Evolutionary conservation across 169 alveolate genomes (phyloP).

Genomic region (Perkinsus olseni): DNA sequence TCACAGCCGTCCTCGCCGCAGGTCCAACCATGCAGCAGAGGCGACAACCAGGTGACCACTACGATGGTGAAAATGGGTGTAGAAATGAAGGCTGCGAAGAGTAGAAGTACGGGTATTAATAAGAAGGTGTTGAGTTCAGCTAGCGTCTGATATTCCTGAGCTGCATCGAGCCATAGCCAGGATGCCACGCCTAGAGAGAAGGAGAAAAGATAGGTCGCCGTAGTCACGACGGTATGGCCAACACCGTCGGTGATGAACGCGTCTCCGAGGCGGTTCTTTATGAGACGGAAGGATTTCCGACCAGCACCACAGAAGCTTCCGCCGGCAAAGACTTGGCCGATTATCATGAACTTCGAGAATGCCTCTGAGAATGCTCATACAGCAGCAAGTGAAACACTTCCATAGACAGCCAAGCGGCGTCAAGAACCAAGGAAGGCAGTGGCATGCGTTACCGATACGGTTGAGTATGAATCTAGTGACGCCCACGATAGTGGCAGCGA

Average conservation of each 20-base stretch:
- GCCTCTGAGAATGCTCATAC: neutral
- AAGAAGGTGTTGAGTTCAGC: neutral
- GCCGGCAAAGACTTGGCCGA: neutral
- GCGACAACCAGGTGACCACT: neutral
- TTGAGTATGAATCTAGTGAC: neutral
- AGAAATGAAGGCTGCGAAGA: neutral
- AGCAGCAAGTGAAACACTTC: neutral
- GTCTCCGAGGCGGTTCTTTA: neutral
- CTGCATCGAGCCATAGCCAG: neutral
- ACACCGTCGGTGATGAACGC: neutral
- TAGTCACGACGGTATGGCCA: neutral
- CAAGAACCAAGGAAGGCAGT: neutral
- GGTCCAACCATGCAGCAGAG: neutral
- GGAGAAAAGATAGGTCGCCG: neutral
- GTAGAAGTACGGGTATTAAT: neutral
- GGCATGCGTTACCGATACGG: neutral
- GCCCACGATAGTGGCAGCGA: neutral
- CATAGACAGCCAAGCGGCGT: neutral
- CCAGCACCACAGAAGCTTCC: neutral
- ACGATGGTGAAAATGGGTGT: neutral
- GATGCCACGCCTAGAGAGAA: neutral
- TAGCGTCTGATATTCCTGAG: neutral
- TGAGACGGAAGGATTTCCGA: neutral
- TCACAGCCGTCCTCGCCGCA: neutral
- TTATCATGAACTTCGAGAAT: neutral